Percentiles rank a stretch among this genome's conserved stretches.
Conservation (phyloP, 768 basidiomycete genomes). For the Gyrodon lividus region DNA sequence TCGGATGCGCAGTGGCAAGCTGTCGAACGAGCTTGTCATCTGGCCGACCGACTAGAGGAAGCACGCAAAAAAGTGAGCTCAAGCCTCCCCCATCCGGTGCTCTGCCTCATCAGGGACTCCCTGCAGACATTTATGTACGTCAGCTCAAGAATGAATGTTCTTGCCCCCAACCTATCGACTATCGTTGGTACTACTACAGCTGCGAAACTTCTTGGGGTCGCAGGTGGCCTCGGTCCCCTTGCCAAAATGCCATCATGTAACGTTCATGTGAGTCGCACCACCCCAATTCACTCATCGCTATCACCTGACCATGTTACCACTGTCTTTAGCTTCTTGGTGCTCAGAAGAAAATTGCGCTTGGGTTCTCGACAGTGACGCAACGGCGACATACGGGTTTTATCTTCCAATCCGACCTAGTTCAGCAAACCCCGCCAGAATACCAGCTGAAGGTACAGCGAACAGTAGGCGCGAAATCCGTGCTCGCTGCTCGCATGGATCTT, state of each 20-base stretch:
- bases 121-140: conserved; percentile 96
- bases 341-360: conserved; percentile 87
- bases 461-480: conserved; percentile 85
- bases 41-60: conserved; percentile 85
- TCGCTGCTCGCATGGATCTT: conserved; percentile 94
- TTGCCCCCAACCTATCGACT: conserved; percentile 97
- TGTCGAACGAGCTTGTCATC: conserved; percentile 82
- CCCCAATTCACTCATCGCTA: neutral
- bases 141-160: conserved; percentile 96
- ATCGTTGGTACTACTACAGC: conserved; percentile 99
- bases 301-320: conserved; percentile 2
- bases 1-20: conserved; percentile 71
- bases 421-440: conserved; percentile 84
- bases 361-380: conserved; percentile 86
- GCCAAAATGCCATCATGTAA: conserved; percentile 96
- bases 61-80: conserved; percentile 75
- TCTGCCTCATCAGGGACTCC: conserved; percentile 3
- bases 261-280: conserved; percentile 67
- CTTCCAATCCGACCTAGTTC: conserved; percentile 89
- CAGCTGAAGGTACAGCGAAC: conserved; percentile 91
- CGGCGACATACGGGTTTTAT: conserved; percentile 95
- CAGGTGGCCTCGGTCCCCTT: conserved; percentile 87
- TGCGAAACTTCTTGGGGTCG: conserved; percentile 95
- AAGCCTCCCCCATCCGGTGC: neutral
- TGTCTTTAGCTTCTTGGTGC: conserved; percentile 81